These are phyloP conservation scores for Lentinula detonsa DNA, from an alignment of 768 basidiomycete species.

Conservation along the genomic window DNA sequence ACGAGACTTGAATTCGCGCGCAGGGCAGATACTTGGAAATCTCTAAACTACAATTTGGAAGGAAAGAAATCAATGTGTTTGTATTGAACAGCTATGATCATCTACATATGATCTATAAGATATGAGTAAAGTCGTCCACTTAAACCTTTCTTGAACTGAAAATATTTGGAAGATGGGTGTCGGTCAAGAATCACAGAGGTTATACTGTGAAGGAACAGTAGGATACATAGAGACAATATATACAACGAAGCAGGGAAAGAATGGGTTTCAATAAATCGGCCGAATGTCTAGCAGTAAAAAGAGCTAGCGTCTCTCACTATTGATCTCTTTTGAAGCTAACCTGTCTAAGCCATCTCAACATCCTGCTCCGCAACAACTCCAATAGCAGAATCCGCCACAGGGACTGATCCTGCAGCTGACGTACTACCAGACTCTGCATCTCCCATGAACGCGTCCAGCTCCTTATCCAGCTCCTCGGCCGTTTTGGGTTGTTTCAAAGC, in stretches of 20 bases:
- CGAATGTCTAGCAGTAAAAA: background rate
- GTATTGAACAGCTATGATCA: no score
- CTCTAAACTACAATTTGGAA: background rate
- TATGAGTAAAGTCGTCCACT: no score
- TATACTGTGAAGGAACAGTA: background rate
- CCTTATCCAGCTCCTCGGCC: constrained; percentile 80
- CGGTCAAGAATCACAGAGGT: no score
- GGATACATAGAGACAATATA: background rate
- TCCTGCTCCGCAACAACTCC: constrained; percentile 18
- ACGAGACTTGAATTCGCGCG: constrained; percentile 5
- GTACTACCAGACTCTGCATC: constrained; percentile 31
- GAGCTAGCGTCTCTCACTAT: background rate
- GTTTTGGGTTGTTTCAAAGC: constrained; percentile 56
- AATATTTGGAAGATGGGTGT: background rate
- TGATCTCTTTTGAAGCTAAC: background rate
- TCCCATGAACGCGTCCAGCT: constrained; percentile 83
- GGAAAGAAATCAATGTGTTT: no score
- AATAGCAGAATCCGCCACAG: background rate
- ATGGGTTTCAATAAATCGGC: background rate
- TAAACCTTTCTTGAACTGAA: background rate
- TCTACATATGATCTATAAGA: no score
- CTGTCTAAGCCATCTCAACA: constrained; percentile 32
- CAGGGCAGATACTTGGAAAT: background rate
- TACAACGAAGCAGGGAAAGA: background rate
- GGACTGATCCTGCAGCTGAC: background rate